Percentiles rank a stretch among this genome's conserved stretches.
These are phyloP conservation scores for Parsonsia alboflavescens DNA, from an alignment of 257 asterid genomes.

Conservation along the genomic window DNA sequence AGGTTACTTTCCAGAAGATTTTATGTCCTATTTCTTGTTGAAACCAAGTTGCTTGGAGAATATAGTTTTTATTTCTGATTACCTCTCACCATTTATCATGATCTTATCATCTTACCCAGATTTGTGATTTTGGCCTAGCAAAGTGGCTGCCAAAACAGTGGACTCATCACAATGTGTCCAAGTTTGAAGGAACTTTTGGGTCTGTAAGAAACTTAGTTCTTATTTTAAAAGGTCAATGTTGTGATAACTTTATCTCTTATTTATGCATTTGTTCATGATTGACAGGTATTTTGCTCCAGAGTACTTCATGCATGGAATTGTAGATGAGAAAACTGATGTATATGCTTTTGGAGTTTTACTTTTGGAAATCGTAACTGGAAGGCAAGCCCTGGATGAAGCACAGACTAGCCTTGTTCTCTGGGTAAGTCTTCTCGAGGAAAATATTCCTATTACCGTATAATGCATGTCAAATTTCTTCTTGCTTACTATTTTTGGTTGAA, in stretches of 20 bases:
- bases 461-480: background rate
- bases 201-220: slow-evolving; percentile 24
- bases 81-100: background rate
- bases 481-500: background rate
- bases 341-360: slow-evolving; percentile 68
- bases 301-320: slow-evolving; percentile 66
- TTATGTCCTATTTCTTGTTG: too few relatives aligned
- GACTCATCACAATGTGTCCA: slow-evolving; percentile 55
- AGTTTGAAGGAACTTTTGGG: slow-evolving; percentile 86
- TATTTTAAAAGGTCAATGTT: background rate
- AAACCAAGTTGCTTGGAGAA: too few relatives aligned
- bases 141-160: slow-evolving; percentile 72
- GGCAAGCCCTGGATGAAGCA: slow-evolving; percentile 52
- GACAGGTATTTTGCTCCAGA: slow-evolving; percentile 75
- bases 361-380: slow-evolving; percentile 59
- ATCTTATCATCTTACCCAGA: slow-evolving; percentile 28
- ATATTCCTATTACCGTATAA: background rate
- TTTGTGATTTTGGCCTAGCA: slow-evolving; percentile 79
- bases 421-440: slow-evolving; percentile 33
- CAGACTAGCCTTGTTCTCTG: slow-evolving; percentile 57
- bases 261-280: background rate
- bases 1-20: background rate
- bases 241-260: background rate
- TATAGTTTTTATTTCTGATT: too few relatives aligned
- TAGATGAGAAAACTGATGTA: slow-evolving; percentile 75